Conservation (phyloP, 2,329 filamentous ascomycete genomes). For the Decorospora gaudefroyi region DNA sequence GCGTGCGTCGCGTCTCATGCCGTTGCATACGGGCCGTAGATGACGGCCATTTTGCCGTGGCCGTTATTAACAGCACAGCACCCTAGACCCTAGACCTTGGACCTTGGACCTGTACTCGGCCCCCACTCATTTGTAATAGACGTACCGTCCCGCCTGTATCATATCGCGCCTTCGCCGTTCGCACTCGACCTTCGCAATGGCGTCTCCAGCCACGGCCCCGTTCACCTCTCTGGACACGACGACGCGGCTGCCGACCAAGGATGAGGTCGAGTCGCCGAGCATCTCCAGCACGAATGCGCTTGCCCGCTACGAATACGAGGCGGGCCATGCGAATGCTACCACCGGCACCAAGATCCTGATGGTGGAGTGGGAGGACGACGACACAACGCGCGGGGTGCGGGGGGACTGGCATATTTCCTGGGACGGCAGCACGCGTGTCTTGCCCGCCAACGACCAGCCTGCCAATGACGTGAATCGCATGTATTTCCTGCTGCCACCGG, state of each 20-base stretch:
- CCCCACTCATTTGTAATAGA: slow-evolving; percentile 40
- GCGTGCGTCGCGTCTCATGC: slow-evolving; percentile 31
- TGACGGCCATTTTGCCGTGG: slow-evolving; percentile 37
- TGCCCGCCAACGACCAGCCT: slow-evolving; percentile 65
- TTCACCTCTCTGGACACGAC: slow-evolving; percentile 53
- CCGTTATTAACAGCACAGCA: slow-evolving; percentile 41
- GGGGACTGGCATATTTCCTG: slow-evolving; percentile 79
- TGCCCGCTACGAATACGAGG: slow-evolving; percentile 85
- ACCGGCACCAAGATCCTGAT: slow-evolving; percentile 90
- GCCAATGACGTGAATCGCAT: slow-evolving; percentile 63
- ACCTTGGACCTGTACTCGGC: slow-evolving; percentile 36
- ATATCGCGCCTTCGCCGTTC: slow-evolving; percentile 33
- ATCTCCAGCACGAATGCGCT: slow-evolving; percentile 63
- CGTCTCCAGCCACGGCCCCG: slow-evolving; percentile 41
- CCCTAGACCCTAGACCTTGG: no score
- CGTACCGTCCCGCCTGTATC: slow-evolving; percentile 35
- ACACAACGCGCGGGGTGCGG: slow-evolving; percentile 52
- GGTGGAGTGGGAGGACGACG: slow-evolving; percentile 82
- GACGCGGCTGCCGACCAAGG: slow-evolving; percentile 35
- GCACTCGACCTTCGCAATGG: slow-evolving; percentile 38
- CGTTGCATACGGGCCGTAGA: slow-evolving; percentile 36
- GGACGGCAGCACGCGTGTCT: slow-evolving; percentile 75
- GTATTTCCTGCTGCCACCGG: slow-evolving; percentile 80
- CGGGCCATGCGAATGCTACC: slow-evolving; percentile 65
- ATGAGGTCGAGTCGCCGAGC: slow-evolving; percentile 54